phyloP scores from a whole-genome alignment of 1,284 basidiomycete species.

The Moesziomyces parantarcticus region DNA sequence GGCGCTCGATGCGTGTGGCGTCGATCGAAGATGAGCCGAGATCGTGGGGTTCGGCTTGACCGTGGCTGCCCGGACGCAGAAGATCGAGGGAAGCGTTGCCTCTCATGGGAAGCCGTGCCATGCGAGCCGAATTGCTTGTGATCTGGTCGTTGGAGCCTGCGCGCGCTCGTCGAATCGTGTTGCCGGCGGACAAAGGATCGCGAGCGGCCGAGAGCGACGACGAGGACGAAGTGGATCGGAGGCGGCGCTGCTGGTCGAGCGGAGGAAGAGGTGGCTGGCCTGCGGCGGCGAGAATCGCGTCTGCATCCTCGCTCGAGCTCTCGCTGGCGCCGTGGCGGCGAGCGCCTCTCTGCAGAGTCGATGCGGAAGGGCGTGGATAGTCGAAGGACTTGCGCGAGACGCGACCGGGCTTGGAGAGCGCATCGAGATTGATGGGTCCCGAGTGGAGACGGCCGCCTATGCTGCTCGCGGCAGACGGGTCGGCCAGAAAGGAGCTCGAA shows the following conservation, averaged over 20 bases:
- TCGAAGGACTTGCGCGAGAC: constrained; percentile 29
- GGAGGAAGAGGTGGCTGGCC: constrained; percentile 7
- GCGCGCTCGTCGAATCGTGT: constrained; percentile 12
- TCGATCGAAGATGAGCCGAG: background rate
- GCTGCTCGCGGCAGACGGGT: constrained; percentile 14
- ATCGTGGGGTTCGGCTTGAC: constrained; percentile 3
- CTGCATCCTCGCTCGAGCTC: constrained; percentile 23
- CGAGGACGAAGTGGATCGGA: constrained; percentile 33
- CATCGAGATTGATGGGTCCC: constrained; percentile 32
- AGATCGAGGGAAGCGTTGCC: constrained; percentile 33
- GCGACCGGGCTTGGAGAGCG: constrained; percentile 32
- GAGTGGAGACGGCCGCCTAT: constrained; percentile 8
- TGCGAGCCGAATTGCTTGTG: background rate
- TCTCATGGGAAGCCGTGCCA: constrained; percentile 1
- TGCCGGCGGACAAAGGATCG: constrained; percentile 6
- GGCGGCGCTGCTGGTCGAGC: constrained; percentile 15
- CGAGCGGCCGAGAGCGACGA: constrained; percentile 33
- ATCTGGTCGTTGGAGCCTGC: constrained; percentile 40
- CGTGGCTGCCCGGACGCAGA: constrained; percentile 20
- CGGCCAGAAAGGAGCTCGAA: constrained; percentile 23
- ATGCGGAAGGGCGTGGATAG: constrained; percentile 21
- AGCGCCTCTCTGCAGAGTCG: constrained; percentile 4
- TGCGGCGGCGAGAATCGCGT: constrained; percentile 3
- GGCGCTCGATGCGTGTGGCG: constrained; percentile 11
- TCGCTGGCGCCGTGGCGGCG: constrained; percentile 27